These are phyloP conservation scores for Solanum neorickii DNA, from an alignment of 257 asterid genomes.

Conservation along the genomic window DNA sequence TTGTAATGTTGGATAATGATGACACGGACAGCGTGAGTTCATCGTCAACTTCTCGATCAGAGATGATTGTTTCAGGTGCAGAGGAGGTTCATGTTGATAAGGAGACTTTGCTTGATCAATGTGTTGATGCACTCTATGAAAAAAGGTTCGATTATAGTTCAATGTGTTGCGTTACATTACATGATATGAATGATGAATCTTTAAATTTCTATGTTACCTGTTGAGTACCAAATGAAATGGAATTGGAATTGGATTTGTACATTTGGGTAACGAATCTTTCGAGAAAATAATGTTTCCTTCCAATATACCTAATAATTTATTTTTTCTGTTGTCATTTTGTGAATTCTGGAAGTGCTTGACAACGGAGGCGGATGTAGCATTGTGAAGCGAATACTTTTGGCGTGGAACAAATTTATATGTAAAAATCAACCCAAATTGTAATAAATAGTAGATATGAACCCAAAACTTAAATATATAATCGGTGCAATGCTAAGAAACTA, in stretches of 20 bases:
- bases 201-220: background rate
- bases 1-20: conserved; percentile 70
- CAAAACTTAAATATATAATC: background rate
- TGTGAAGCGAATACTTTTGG: background rate
- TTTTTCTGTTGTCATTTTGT: too few species aligned
- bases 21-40: conserved; percentile 66
- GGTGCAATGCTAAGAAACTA: background rate
- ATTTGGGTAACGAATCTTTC: background rate
- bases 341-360: background rate
- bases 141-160: conserved; percentile 45
- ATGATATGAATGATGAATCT: background rate
- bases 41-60: conserved; percentile 39
- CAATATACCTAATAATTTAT: background rate
- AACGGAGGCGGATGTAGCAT: background rate
- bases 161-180: background rate
- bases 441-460: background rate
- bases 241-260: background rate
- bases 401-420: background rate
- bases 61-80: conserved; percentile 20
- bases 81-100: conserved; percentile 53
- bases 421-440: background rate
- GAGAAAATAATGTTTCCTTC: background rate
- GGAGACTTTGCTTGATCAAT: conserved; percentile 62
- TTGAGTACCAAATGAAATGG: background rate
- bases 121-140: conserved; percentile 67